Conservation (phyloP, 768 basidiomycete species). For the Pisolithus marmoratus region DNA sequence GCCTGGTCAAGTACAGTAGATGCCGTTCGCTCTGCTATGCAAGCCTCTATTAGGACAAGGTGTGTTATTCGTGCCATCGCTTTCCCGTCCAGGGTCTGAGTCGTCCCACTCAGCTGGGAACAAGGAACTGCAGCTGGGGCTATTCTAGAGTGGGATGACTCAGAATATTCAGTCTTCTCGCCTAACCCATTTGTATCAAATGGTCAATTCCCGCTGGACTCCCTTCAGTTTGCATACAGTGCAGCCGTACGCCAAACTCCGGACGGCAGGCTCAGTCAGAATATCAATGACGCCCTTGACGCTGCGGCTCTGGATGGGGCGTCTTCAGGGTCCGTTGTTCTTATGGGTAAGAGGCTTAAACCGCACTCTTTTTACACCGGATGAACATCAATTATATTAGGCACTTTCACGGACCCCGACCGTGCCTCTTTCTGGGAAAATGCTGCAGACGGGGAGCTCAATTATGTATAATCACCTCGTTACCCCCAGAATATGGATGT, state of each 20-base stretch:
- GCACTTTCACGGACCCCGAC: constrained; percentile 9
- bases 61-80: not conserved
- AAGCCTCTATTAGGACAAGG: constrained; percentile 23
- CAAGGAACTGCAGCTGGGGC: constrained; percentile 24
- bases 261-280: constrained; percentile 25
- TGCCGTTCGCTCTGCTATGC: constrained; percentile 16
- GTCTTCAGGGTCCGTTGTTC: constrained; percentile 19
- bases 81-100: not conserved
- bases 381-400: not conserved
- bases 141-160: constrained; percentile 18
- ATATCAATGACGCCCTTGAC: constrained; percentile 20
- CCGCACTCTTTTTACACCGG: not conserved
- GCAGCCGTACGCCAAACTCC: constrained; percentile 20
- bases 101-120: constrained; percentile 20
- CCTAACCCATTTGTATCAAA: constrained; percentile 11
- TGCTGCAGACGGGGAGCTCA: constrained; percentile 17
- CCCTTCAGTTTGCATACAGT: constrained; percentile 22
- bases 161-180: constrained; percentile 24
- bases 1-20: not conserved
- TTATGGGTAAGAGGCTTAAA: constrained; percentile 12
- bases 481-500: not conserved
- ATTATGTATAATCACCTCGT: constrained; percentile 13
- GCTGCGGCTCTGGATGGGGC: constrained; percentile 26
- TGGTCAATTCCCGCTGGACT: constrained; percentile 12
- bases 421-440: constrained; percentile 14